These are phyloP conservation scores for Coemansia sp. DNA, from an alignment of 192 early-diverging fungal genomes.

Conservation along the genomic window DNA sequence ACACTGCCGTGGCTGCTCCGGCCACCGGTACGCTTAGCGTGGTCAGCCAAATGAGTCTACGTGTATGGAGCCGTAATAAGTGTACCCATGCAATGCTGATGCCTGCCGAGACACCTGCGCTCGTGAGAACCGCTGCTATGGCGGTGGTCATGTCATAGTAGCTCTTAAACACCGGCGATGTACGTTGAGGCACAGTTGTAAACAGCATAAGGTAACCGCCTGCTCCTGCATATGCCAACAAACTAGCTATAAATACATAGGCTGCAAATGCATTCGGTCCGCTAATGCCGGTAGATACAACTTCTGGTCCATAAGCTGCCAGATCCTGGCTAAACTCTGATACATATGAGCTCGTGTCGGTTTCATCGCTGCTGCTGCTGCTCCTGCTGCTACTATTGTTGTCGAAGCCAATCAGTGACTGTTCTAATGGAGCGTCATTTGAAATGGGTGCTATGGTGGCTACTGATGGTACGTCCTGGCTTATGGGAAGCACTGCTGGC, in stretches of 20 bases:
- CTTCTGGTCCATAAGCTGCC: constrained; percentile 25
- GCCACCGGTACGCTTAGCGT: constrained; percentile 43
- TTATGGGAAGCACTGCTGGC: constrained; percentile 28
- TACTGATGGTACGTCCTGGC: constrained; percentile 20
- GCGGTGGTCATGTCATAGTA: constrained; percentile 39
- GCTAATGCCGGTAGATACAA: constrained; percentile 15
- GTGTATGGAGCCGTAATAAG: constrained; percentile 40
- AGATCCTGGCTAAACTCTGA: constrained; percentile 52
- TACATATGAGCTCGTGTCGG: constrained; percentile 38
- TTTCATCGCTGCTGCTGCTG: constrained; percentile 4
- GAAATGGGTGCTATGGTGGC: constrained; percentile 19
- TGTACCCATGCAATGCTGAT: constrained; percentile 41
- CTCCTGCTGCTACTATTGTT: constrained; percentile 13
- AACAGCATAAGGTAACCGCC: constrained; percentile 30
- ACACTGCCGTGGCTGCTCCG: constrained; percentile 33
- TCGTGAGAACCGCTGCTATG: constrained; percentile 18
- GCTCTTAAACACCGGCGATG: constrained; percentile 44
- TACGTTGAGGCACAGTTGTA: constrained; percentile 23
- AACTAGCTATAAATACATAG: constrained; percentile 34
- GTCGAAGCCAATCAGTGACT: constrained; percentile 27
- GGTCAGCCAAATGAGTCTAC: constrained; percentile 46
- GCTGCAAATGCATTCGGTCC: constrained; percentile 30
- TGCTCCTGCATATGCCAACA: constrained; percentile 7
- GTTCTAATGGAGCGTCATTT: neutral
- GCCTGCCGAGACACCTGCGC: constrained; percentile 20